A percentile compares a stretch with the other conserved stretches of the same genome.
These are phyloP conservation scores for Chlamydomonas incerta DNA, from an alignment of 139 green algal genomes.

Conservation along the genomic window DNA sequence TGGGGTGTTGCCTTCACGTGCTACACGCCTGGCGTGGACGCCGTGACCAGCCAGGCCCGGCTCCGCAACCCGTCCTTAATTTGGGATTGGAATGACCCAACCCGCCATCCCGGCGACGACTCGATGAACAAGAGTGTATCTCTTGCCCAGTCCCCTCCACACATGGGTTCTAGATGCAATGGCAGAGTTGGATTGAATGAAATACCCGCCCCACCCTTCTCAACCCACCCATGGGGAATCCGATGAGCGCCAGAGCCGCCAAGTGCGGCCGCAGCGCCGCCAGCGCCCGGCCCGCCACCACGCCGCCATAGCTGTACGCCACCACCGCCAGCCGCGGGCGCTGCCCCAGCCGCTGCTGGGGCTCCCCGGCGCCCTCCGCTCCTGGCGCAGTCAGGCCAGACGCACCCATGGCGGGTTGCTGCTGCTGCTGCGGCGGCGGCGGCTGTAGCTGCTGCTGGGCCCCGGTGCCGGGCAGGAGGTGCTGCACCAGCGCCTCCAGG, in stretches of 20 bases:
- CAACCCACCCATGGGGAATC: conserved; percentile 1
- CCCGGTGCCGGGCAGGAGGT: neutral
- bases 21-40: too few species aligned
- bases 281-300: conserved; percentile 17
- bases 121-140: too few species aligned
- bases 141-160: too few species aligned
- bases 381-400: neutral
- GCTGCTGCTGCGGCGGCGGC: neutral
- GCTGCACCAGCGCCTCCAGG: neutral
- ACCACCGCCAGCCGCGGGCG: neutral
- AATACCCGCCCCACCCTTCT: too few species aligned
- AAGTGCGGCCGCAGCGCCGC: conserved; percentile 6
- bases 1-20: neutral
- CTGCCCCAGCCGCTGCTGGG: too few species aligned
- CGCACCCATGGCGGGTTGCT: neutral
- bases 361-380: too few species aligned
- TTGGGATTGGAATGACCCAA: too few species aligned
- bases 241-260: neutral
- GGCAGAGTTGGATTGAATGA: too few species aligned
- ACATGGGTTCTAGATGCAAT: too few species aligned
- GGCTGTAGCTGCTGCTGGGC: neutral
- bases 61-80: too few species aligned
- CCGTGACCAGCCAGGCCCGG: too few species aligned
- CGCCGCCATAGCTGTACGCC: conserved; percentile 23
- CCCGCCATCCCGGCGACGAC: too few species aligned